Evolutionary conservation across 1,284 basidiomycete genomes (phyloP), one percentile per base, ranked within the genome.

Genomic region (Microbotryum lychnidis-dioicae): DNA sequence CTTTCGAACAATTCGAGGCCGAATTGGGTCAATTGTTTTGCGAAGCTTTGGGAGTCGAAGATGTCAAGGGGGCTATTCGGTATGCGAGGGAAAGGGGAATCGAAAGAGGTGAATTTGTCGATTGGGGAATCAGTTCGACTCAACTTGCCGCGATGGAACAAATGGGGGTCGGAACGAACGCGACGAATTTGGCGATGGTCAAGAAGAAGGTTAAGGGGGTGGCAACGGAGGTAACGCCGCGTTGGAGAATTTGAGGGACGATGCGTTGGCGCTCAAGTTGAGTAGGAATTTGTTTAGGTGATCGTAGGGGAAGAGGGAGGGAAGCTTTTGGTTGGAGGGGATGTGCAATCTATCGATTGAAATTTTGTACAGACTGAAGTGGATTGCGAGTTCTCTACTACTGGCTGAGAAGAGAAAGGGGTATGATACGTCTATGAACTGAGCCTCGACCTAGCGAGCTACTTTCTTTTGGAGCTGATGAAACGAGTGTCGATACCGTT

Each of bases 241-340:
- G 47, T 42, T 62, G 20, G 64, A 63, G 16, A 46, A 48, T 21
- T 23, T 68, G 49, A 27, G 64, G 57, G 66, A 68, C 49, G 66
- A 68, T 48, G 46, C 52, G 50, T 47, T 68, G 25, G 66, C 66
- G 52, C 46, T 65, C 10, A 56, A 54, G 54, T 31, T 68, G 10
- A 60, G 59, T 4, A 27, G 66, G 29, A 64, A 60, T 23, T 54
- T 68, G 62, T 68, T 68, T 56, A 25, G 51, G 25, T 56, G 44
- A 47, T n/a, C 5, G 29, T 20, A 9, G 12, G 33, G 33, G 33
- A 20, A 4, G 21, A 6, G 44, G 23, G 50, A 29, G 23, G 50
- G 50, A 20, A 6, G 50, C 4, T 31, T 50, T 12, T 12, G 50
- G 27, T 27, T 20, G 50, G 27, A 16, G 50, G 50, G 10, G 21